phyloP scores from a whole-genome alignment of 2,329 filamentous ascomycete species.

The Verticillium zaregamsianum region DNA sequence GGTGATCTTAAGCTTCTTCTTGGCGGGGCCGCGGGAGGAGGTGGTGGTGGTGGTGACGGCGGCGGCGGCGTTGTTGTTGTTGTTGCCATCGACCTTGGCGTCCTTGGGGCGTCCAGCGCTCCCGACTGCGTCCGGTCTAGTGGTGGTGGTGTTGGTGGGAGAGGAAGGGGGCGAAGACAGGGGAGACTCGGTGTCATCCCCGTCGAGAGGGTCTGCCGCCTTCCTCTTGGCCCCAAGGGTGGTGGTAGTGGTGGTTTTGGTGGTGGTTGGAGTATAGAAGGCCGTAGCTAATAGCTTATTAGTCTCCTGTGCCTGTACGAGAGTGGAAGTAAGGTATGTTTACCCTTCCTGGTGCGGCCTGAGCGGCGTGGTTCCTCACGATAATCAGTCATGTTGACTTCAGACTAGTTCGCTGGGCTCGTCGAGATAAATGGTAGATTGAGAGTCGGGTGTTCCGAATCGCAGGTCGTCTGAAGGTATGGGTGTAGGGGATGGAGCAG shows the following conservation, averaged over 20 bases:
- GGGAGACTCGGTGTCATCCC: no score
- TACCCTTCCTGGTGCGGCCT: not conserved
- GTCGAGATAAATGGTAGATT: not conserved
- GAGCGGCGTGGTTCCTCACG: not conserved
- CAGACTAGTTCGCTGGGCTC: not conserved
- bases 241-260: no score
- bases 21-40: not conserved
- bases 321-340: no score
- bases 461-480: not conserved
- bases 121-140: not conserved
- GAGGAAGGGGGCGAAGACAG: not conserved
- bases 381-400: not conserved
- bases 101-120: not conserved
- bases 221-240: no score
- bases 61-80: not conserved
- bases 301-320: no score
- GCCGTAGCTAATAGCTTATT: no score
- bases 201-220: no score
- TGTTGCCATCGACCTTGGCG: not conserved
- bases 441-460: not conserved
- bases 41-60: not conserved
- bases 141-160: not conserved
- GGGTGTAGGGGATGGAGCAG: not conserved
- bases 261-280: no score
- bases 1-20: not conserved